Evolutionary conservation across 805 yeast genomes (phyloP).

Genomic region (Cyberlindnera xishuangbannaensis): DNA sequence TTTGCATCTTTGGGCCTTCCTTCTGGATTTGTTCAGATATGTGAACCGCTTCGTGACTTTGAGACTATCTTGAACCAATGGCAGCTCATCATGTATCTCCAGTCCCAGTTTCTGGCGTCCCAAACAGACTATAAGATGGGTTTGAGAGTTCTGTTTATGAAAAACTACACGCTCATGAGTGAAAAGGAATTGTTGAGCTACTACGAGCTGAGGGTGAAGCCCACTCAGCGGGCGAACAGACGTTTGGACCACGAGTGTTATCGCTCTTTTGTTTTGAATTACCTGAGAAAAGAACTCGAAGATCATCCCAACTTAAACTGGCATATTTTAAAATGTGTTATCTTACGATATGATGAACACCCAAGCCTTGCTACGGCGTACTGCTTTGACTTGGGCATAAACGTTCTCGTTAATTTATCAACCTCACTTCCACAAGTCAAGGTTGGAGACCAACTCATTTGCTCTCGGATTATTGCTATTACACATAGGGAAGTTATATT

Average conservation of each 20-base stretch:
- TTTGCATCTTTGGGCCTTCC: slow-evolving; percentile 10
- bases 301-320: slow-evolving; percentile 2
- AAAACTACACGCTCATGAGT: slow-evolving; percentile 4
- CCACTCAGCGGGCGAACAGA: slow-evolving; percentile 4
- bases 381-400: slow-evolving; percentile 11
- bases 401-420: slow-evolving; percentile 5
- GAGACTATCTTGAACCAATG: slow-evolving; percentile 13
- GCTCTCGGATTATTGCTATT: slow-evolving; percentile 8
- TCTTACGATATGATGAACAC: slow-evolving; percentile 1
- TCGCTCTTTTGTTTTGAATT: slow-evolving; percentile 1
- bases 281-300: slow-evolving; percentile 1
- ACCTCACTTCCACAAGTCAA: slow-evolving; percentile 5
- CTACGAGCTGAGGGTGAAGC: slow-evolving; percentile 7
- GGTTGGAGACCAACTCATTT: slow-evolving; percentile 15
- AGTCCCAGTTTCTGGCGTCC: slow-evolving; percentile 7
- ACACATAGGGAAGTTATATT: slow-evolving; percentile 6
- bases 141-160: slow-evolving; percentile 8
- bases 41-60: slow-evolving; percentile 9
- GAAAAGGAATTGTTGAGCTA: slow-evolving; percentile 4
- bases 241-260: not conserved
- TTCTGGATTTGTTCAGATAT: slow-evolving; percentile 5
- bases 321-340: slow-evolving; percentile 11
- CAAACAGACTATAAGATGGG: slow-evolving; percentile 14
- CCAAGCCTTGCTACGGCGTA: slow-evolving; percentile 7
- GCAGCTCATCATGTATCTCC: slow-evolving; percentile 11